phyloP scores from a whole-genome alignment of 2,329 filamentous ascomycete genomes.

The Knufia petricola region DNA sequence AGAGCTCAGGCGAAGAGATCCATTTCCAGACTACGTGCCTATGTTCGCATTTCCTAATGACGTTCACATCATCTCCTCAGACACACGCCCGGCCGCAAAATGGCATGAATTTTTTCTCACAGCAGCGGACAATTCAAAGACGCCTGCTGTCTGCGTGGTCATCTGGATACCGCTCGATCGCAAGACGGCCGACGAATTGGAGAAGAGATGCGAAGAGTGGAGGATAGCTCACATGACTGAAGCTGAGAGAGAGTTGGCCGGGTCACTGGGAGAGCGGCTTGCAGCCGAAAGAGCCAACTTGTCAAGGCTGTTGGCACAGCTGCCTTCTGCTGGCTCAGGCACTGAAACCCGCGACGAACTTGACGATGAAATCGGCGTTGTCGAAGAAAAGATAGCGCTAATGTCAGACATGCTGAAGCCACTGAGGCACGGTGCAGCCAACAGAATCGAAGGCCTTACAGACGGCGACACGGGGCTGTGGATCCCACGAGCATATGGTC shows the following conservation, averaged over 20 bases:
- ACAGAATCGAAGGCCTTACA: constrained; percentile 93
- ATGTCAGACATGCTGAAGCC: constrained; percentile 95
- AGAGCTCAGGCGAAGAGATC: constrained; percentile 67
- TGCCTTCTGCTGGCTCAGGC: constrained; percentile 71
- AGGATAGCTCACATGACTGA: constrained; percentile 92
- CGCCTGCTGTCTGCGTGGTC: constrained; percentile 84
- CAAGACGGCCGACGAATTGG: constrained; percentile 67
- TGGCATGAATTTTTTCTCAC: constrained; percentile 99
- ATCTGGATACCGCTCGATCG: constrained; percentile 83
- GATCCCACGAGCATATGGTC: constrained; percentile 87
- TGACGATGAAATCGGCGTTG: constrained; percentile 88
- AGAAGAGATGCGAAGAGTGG: constrained; percentile 71
- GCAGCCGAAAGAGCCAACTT: constrained; percentile 81
- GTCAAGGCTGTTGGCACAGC: constrained; percentile 72
- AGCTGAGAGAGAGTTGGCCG: constrained; percentile 87
- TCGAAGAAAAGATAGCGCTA: constrained; percentile 91
- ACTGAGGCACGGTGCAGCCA: constrained; percentile 84
- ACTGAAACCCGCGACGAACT: constrained; percentile 70
- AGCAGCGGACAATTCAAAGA: constrained; percentile 76
- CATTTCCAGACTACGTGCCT: constrained; percentile 92
- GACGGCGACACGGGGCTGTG: constrained; percentile 92
- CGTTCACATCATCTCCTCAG: constrained; percentile 90
- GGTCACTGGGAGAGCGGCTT: constrained; percentile 79
- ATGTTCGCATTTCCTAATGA: constrained; percentile 99
- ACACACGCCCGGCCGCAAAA: constrained; percentile 86